These are phyloP conservation scores for Flaveria bidentis DNA, from an alignment of 129 eudicot genomes.

Conservation along the genomic window DNA sequence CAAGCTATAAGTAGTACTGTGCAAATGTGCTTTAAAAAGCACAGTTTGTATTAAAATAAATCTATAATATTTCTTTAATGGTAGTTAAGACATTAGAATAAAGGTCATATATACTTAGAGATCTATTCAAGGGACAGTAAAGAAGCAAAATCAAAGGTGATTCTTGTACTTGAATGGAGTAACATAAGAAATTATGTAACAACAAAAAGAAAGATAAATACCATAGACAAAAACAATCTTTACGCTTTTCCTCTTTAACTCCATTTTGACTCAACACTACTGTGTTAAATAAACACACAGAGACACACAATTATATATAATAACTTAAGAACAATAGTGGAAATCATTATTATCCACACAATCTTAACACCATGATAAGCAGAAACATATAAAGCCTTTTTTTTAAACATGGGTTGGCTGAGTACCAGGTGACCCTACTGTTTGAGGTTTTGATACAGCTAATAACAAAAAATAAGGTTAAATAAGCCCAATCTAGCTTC, in stretches of 20 bases:
- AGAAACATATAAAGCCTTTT: conserved; percentile 16
- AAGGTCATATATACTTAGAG: not conserved
- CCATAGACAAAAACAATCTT: conserved; percentile 32
- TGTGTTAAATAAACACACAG: not conserved
- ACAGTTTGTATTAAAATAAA: conserved; percentile 8
- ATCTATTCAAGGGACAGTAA: not conserved
- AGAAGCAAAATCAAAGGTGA: conserved; percentile 13
- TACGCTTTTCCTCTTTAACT: conserved; percentile 42
- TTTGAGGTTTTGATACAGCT: not conserved
- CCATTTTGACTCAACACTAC: conserved; percentile 36
- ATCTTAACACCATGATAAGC: conserved; percentile 25
- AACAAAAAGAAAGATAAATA: conserved; percentile 41
- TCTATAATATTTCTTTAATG: not conserved
- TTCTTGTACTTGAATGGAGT: conserved; percentile 21
- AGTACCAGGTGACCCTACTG: conserved; percentile 12
- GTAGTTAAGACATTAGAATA: not conserved
- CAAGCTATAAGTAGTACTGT: not conserved
- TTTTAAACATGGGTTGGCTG: conserved; percentile 6
- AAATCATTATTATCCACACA: conserved; percentile 21
- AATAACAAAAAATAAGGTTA: not conserved
- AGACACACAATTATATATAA: not conserved
- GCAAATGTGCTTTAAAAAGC: not conserved
- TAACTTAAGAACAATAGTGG: not conserved
- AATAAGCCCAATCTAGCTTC: not conserved
- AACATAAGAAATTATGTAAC: conserved; percentile 27